Evolutionary conservation across 306 rosid species (phyloP).

Genomic region (Sophora flavescens): DNA sequence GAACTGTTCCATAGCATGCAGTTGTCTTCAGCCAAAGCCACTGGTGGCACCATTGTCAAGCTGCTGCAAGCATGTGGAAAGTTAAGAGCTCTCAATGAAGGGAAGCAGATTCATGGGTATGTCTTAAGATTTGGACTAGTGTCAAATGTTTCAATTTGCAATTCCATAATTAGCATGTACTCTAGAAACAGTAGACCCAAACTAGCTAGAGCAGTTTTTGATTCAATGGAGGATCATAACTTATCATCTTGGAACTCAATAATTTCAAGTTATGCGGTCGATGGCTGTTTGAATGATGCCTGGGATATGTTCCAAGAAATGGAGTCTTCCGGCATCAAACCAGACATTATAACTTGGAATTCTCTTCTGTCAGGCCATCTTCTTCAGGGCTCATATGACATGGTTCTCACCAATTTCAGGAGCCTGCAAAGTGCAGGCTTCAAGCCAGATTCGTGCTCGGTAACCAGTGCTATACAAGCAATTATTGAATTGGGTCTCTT

Average conservation of each 20-base stretch:
- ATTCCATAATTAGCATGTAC: conserved; percentile 74
- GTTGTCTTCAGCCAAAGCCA: conserved; percentile 52
- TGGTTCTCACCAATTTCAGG: conserved; percentile 53
- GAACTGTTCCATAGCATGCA: conserved; percentile 62
- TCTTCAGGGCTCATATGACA: conserved; percentile 56
- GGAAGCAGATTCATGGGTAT: conserved; percentile 83
- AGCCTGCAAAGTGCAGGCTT: conserved; percentile 57
- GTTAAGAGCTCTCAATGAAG: conserved; percentile 67
- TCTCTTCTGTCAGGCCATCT: conserved; percentile 72
- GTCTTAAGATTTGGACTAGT: conserved; percentile 56
- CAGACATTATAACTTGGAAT: conserved; percentile 80
- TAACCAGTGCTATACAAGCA: conserved; percentile 70
- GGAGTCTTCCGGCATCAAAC: conserved; percentile 56
- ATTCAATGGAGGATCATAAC: conserved; percentile 61
- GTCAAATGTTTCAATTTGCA: conserved; percentile 61
- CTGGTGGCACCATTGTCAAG: conserved; percentile 58
- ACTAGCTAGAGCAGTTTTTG: conserved; percentile 60
- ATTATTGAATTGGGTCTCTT: conserved; percentile 58
- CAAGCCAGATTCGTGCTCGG: conserved; percentile 65
- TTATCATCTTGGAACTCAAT: conserved; percentile 77
- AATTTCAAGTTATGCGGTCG: conserved; percentile 57
- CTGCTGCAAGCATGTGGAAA: conserved; percentile 75
- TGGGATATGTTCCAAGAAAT: conserved; percentile 53
- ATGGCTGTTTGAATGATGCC: conserved; percentile 60
- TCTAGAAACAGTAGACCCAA: conserved; percentile 62